These are phyloP conservation scores for Astrothelium macrocarpum DNA, from an alignment of 495 filamentous ascomycete species.

Conservation along the genomic window DNA sequence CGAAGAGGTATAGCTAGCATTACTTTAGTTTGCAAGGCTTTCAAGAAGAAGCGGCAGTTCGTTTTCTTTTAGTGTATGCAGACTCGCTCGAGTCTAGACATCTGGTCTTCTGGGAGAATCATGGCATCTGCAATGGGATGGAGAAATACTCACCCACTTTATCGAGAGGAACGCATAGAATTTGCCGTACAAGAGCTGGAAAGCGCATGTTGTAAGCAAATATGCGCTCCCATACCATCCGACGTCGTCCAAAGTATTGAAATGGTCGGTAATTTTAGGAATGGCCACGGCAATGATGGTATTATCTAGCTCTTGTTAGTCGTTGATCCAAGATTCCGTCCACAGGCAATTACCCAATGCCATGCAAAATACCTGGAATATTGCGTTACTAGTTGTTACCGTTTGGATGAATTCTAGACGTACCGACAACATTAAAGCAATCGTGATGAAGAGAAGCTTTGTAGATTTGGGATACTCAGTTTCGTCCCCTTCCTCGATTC, in stretches of 20 bases:
- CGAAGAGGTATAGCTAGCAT: conserved; percentile 51
- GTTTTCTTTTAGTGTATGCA: not conserved
- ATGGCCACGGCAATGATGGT: conserved; percentile 82
- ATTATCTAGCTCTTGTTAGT: conserved; percentile 37
- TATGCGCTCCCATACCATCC: conserved; percentile 71
- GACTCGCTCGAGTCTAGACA: not conserved
- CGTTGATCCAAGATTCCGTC: not conserved
- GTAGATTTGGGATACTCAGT: conserved; percentile 15
- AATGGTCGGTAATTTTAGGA: conserved; percentile 71
- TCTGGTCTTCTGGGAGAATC: not conserved
- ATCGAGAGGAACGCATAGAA: conserved; percentile 35
- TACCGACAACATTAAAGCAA: conserved; percentile 48
- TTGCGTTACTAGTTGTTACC: not conserved
- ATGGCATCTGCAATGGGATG: too few relatives aligned
- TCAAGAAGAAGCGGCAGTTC: not conserved
- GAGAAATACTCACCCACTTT: conserved; percentile 28
- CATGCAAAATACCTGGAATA: conserved; percentile 45
- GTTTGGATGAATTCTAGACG: not conserved
- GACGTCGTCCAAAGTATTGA: conserved; percentile 64
- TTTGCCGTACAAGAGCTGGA: conserved; percentile 34
- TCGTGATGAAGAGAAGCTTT: conserved; percentile 48
- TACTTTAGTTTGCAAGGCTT: not conserved
- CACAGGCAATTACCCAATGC: conserved; percentile 31
- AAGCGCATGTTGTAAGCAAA: conserved; percentile 57
- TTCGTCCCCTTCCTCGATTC: not conserved